phyloP scores from a whole-genome alignment of 2,329 filamentous ascomycete genomes.

The Atkinsonella hypoxylon region DNA sequence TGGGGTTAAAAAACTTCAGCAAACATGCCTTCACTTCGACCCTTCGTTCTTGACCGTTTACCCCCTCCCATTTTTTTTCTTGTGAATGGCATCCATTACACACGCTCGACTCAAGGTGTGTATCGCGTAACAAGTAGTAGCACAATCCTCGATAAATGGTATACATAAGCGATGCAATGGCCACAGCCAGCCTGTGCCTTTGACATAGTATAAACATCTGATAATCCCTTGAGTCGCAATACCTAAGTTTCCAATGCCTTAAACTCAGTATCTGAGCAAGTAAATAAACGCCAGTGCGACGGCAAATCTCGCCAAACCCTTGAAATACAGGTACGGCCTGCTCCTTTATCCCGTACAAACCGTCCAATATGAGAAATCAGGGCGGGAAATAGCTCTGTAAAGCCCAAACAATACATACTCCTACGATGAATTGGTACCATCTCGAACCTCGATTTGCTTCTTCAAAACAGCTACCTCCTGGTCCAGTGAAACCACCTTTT shows the following conservation, averaged over 20 bases:
- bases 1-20: no score
- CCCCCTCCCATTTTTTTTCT: background rate
- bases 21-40: no score
- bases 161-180: background rate
- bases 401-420: background rate
- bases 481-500: slow-evolving; percentile 22
- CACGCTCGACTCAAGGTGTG: no score
- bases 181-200: background rate
- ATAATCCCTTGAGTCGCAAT: slow-evolving; percentile 18
- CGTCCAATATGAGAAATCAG: background rate
- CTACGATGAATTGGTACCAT: slow-evolving; percentile 11
- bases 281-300: slow-evolving; percentile 2
- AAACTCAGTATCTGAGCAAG: slow-evolving; percentile 13
- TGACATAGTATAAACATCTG: slow-evolving; percentile 12
- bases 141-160: background rate
- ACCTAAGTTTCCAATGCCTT: slow-evolving; percentile 17
- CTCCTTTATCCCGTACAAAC: background rate
- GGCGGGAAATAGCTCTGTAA: background rate
- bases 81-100: background rate
- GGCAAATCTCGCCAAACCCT: background rate
- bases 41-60: no score
- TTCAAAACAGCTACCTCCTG: slow-evolving; percentile 22
- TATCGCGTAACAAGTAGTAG: no score
- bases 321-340: background rate
- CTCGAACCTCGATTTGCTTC: slow-evolving; percentile 21